Conservation (phyloP, 768 basidiomycete genomes). For the Ramaria sp. region DNA sequence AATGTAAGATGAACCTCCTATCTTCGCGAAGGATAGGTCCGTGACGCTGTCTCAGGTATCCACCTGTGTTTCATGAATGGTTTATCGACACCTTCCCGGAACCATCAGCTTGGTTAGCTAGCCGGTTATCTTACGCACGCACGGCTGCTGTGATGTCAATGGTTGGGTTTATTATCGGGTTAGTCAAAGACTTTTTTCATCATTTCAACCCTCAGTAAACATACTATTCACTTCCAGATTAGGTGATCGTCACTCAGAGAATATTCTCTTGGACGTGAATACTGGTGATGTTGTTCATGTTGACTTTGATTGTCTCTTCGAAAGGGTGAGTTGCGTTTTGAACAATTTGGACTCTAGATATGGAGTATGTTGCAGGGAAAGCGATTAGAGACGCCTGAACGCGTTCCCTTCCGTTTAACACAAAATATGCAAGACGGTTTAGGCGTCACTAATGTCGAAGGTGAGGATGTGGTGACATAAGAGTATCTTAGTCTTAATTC, state of each 20-base stretch:
- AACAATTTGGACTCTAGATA: background rate
- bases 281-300: constrained; percentile 92
- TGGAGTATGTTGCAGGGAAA: constrained; percentile 41
- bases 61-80: constrained; percentile 94
- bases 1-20: constrained; percentile 28
- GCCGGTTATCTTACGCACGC: constrained; percentile 75
- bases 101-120: constrained; percentile 87
- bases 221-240: constrained; percentile 37
- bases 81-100: constrained; percentile 96
- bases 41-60: constrained; percentile 34
- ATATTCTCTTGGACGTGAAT: constrained; percentile 82
- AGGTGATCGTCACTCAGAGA: constrained; percentile 96
- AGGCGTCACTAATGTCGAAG: constrained; percentile 90
- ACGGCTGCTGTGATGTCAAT: constrained; percentile 98
- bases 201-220: background rate
- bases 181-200: constrained; percentile 16
- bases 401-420: constrained; percentile 90
- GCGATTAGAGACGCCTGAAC: constrained; percentile 76
- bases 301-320: constrained; percentile 96
- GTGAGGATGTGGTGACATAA: constrained; percentile 24
- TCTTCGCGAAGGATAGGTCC: background rate
- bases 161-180: constrained; percentile 97
- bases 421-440: constrained; percentile 88
- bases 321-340: constrained; percentile 48
- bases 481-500: background rate